Base-by-base conservation (phyloP, 441 rosid genomes). In the Arabidopsis lyrata region DNA sequence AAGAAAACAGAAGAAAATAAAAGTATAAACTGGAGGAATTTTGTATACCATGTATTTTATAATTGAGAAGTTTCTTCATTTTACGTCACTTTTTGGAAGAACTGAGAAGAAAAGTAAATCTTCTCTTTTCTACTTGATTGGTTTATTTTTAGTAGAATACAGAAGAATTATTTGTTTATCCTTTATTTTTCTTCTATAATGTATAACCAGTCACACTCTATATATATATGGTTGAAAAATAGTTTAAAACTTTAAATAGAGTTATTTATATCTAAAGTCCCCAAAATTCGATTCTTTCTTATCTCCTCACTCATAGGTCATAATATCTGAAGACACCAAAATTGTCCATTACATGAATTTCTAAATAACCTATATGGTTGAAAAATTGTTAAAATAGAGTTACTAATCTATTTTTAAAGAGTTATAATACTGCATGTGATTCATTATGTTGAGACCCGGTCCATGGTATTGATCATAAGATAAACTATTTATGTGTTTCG, bases 321-420 rank as follows among this genome's bases (percentile, higher is more conserved):
- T 24, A 24, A 58, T 45, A 58, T n/a, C 18, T 31, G 62, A 39
- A 66, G 48, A 35, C 18, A 57, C 44, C 9, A 18, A n/a, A 32
- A 32, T 3, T 45, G 8, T 31, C 15, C 68, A 18, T 22, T 49
- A 8, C 62, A 53, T 36, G 61, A 15, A 20, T 35, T 32, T 50
- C 5, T 22, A 22, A 24, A 24, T 22, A 11, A 63, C 6, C 3
- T 29, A 27, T 15, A 15, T 27, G 38, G 4, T 16, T n/a, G 20
- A 45, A 15, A 15, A 20, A 44, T 44, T 6, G 18, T 44, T 44
- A 44, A 44, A 5, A 44, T 44, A 44, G 34, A 52, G 8, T 12
- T 52, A 20, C 6, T 22, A 22, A 22, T 22, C 22, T 22, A 22
- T 22, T 22, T 22, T 22, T 22, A 22, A 22, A 22, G 22, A 22